A percentile compares a stretch with the other conserved stretches of the same genome.
phyloP scores from a whole-genome alignment of 208 protist species.

The Novymonas esmeraldas region DNA sequence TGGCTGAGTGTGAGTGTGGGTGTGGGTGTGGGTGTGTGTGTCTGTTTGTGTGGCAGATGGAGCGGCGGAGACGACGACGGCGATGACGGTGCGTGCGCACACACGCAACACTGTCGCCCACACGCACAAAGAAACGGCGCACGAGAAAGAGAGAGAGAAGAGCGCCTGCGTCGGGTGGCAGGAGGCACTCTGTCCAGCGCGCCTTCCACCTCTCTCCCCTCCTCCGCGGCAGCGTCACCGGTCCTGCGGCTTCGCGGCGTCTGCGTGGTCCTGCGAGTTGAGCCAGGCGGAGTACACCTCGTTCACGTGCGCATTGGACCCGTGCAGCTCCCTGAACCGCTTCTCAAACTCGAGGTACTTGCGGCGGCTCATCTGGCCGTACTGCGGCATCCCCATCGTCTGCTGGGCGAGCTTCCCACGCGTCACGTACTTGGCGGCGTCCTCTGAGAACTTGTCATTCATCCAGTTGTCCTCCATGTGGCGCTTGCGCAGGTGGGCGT shows the following conservation, averaged over 20 bases:
- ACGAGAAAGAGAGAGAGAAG: no score
- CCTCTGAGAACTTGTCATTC: conserved; percentile 89
- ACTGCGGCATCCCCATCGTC: conserved; percentile 78
- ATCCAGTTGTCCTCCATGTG: conserved; percentile 93
- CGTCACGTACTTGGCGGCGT: conserved; percentile 73
- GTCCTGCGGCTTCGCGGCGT: neutral
- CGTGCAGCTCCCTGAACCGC: conserved; percentile 56
- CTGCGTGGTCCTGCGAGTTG: conserved; percentile 30
- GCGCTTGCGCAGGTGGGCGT: conserved; percentile 86
- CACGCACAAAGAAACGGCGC: no score
- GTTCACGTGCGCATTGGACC: conserved; percentile 74
- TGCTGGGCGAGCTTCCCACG: conserved; percentile 76
- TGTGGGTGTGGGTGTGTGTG: no score
- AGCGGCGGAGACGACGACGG: no score
- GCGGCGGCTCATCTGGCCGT: conserved; percentile 65
- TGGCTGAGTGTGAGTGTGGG: no score
- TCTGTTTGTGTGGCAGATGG: no score
- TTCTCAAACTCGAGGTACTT: conserved; percentile 85
- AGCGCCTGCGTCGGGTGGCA: no score
- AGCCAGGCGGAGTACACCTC: conserved; percentile 88
- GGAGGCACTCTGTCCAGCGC: no score
- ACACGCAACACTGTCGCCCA: no score
- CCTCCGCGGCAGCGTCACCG: neutral
- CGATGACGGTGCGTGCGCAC: no score
- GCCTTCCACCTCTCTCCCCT: neutral